phyloP scores from a whole-genome alignment of 2,329 filamentous ascomycete genomes.

The Trichoderma afroharzianum region DNA sequence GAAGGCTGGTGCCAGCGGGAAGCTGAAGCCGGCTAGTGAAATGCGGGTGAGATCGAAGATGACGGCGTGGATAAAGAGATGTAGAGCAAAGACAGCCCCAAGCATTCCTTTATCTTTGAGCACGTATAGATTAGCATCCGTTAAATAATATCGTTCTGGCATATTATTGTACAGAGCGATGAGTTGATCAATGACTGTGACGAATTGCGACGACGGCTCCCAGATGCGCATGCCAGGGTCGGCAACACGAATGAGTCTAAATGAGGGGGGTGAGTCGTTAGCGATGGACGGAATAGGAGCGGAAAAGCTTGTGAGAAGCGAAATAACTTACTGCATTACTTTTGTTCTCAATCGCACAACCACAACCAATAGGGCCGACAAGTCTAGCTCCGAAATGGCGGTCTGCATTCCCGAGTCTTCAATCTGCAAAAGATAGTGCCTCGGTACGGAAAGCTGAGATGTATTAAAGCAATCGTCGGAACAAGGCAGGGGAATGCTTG shows the following conservation, averaged over 20 bases:
- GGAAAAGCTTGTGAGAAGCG: neutral
- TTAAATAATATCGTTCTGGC: slow-evolving; percentile 23
- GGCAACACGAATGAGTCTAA: slow-evolving; percentile 22
- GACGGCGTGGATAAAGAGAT: slow-evolving; percentile 26
- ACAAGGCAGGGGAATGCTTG: slow-evolving; percentile 23
- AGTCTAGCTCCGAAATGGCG: slow-evolving; percentile 19
- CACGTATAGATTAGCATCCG: slow-evolving; percentile 23
- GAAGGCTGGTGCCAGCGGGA: slow-evolving; percentile 25
- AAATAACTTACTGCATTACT: slow-evolving; percentile 20
- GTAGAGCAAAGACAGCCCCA: slow-evolving; percentile 25
- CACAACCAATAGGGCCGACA: slow-evolving; percentile 20
- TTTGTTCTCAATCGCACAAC: slow-evolving; percentile 22
- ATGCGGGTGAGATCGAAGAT: slow-evolving; percentile 26
- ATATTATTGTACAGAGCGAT: slow-evolving; percentile 21
- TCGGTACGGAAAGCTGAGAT: slow-evolving; percentile 5
- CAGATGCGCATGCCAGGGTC: slow-evolving; percentile 19
- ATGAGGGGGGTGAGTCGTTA: neutral
- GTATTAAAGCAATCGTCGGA: slow-evolving; percentile 19
- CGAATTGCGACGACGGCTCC: slow-evolving; percentile 20
- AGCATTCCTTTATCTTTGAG: slow-evolving; percentile 22
- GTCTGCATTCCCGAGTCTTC: slow-evolving; percentile 15
- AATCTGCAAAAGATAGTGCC: slow-evolving; percentile 17
- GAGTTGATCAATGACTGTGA: slow-evolving; percentile 23
- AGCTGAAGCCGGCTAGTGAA: slow-evolving; percentile 26
- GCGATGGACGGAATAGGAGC: neutral